Evolutionary conservation across 2,329 filamentous ascomycete species (phyloP).

Genomic region (Zasmidium citrigriseum): DNA sequence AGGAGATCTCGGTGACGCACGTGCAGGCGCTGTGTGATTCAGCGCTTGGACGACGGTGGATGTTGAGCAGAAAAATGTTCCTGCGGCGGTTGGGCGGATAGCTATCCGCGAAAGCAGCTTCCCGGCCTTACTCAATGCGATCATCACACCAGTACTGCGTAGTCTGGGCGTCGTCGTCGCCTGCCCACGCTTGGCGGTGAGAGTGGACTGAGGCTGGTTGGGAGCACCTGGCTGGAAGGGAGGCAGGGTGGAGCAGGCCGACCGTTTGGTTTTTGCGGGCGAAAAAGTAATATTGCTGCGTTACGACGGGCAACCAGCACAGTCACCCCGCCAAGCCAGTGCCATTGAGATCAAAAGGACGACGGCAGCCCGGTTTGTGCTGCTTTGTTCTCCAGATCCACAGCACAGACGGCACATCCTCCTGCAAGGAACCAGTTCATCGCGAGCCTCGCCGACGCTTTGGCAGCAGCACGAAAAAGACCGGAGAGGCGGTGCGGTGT

Average conservation of each 20-base stretch:
- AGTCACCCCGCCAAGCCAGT: neutral
- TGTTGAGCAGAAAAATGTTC: slow-evolving; percentile 1
- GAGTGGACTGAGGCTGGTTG: neutral
- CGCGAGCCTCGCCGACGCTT: neutral
- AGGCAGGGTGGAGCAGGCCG: neutral
- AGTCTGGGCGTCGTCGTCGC: slow-evolving; percentile 4
- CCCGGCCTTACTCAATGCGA: slow-evolving; percentile 3
- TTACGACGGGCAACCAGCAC: slow-evolving; percentile 1
- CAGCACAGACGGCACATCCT: neutral
- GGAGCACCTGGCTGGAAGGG: neutral
- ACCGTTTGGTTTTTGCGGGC: neutral
- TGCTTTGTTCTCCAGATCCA: neutral
- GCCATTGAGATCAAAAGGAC: neutral
- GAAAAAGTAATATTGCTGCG: slow-evolving; percentile 1
- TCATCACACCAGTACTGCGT: no score
- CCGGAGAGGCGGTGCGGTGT: no score
- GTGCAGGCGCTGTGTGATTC: neutral
- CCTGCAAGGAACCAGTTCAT: neutral
- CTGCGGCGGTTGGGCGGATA: slow-evolving; percentile 11
- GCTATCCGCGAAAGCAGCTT: neutral
- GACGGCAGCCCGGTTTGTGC: neutral
- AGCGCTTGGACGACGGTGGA: neutral
- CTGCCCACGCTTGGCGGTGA: neutral
- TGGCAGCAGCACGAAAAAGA: neutral
- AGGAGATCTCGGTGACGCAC: neutral